These are phyloP conservation scores for Claviceps humidiphila DNA, from an alignment of 2,329 filamentous ascomycete species.

Conservation along the genomic window DNA sequence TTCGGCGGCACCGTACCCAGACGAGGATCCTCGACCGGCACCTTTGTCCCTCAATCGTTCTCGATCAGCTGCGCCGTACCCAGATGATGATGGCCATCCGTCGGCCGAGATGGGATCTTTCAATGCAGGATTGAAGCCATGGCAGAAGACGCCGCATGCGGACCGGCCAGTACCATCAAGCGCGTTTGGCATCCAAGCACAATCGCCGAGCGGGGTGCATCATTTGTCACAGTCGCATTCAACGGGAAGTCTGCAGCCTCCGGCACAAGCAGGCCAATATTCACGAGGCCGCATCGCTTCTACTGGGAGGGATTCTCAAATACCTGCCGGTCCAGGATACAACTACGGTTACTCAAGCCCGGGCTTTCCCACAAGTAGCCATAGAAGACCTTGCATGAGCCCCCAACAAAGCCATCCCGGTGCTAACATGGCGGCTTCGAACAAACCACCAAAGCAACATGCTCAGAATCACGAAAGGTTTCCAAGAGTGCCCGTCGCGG, in stretches of 20 bases:
- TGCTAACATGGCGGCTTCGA: conserved; percentile 19
- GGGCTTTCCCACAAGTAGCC: conserved; percentile 12
- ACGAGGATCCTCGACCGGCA: conserved; percentile 45
- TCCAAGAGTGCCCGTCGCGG: conserved; percentile 18
- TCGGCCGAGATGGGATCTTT: conserved; percentile 23
- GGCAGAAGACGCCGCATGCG: conserved; percentile 29
- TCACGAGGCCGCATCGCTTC: conserved; percentile 29
- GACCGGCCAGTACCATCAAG: conserved; percentile 36
- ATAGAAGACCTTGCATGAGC: conserved; percentile 13
- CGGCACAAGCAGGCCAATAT: conserved; percentile 13
- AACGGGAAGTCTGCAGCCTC: conserved; percentile 31
- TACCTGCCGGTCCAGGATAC: conserved; percentile 8
- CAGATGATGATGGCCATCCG: conserved; percentile 33
- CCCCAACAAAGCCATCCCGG: conserved; percentile 13
- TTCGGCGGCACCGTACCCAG: conserved; percentile 55
- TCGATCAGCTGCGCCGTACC: conserved; percentile 37
- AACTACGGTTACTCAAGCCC: conserved; percentile 27
- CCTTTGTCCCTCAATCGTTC: conserved; percentile 31
- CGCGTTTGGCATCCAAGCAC: conserved; percentile 41
- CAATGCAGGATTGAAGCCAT: conserved; percentile 35
- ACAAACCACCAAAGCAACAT: conserved; percentile 17
- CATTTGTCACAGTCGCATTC: conserved; percentile 31
- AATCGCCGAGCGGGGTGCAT: conserved; percentile 17
- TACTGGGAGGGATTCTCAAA: conserved; percentile 31
- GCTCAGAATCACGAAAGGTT: conserved; percentile 16